A percentile compares a stretch with the other conserved stretches of the same genome.
Evolutionary conservation across 208 protist genomes (phyloP).

Genomic region (Herpetomonas tarakana): DNA sequence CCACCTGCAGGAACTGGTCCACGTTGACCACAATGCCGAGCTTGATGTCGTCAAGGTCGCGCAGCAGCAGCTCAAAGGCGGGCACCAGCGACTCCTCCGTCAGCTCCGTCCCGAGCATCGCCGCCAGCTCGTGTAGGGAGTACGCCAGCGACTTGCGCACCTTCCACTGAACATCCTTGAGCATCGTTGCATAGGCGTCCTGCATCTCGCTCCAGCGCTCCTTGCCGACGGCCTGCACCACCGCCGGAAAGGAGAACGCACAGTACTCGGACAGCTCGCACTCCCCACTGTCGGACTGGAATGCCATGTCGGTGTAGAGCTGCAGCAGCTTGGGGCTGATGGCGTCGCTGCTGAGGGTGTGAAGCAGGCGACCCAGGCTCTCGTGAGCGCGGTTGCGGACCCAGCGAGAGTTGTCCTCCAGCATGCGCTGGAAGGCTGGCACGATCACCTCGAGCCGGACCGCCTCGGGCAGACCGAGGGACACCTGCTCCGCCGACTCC

Average conservation of each 20-base stretch:
- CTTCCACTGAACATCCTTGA: conserved; percentile 96
- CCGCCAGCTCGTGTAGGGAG: conserved; percentile 94
- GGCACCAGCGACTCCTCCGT: conserved; percentile 82
- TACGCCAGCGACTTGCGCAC: conserved; percentile 94
- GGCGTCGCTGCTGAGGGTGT: conserved; percentile 82
- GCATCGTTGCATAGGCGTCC: conserved; percentile 90
- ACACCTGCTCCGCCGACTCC: conserved; percentile 78
- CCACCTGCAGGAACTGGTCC: conserved; percentile 72
- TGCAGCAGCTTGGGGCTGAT: conserved; percentile 82
- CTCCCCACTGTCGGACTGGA: conserved; percentile 84
- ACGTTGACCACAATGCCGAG: conserved; percentile 88
- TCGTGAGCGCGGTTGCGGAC: conserved; percentile 91
- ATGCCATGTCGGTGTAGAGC: conserved; percentile 92
- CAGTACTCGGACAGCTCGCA: conserved; percentile 90
- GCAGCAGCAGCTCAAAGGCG: conserved; percentile 93
- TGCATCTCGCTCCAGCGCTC: conserved; percentile 87
- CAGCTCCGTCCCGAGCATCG: conserved; percentile 86
- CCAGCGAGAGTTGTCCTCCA: conserved; percentile 92
- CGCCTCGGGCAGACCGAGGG: conserved; percentile 50
- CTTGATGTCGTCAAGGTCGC: conserved; percentile 96
- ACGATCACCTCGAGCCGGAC: conserved; percentile 60
- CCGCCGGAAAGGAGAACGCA: conserved; percentile 93
- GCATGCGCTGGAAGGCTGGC: conserved; percentile 58
- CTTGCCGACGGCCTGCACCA: conserved; percentile 85
- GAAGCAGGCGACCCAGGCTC: conserved; percentile 88